phyloP scores from a whole-genome alignment of 257 asterid species.

The Ehretia macrophylla region DNA sequence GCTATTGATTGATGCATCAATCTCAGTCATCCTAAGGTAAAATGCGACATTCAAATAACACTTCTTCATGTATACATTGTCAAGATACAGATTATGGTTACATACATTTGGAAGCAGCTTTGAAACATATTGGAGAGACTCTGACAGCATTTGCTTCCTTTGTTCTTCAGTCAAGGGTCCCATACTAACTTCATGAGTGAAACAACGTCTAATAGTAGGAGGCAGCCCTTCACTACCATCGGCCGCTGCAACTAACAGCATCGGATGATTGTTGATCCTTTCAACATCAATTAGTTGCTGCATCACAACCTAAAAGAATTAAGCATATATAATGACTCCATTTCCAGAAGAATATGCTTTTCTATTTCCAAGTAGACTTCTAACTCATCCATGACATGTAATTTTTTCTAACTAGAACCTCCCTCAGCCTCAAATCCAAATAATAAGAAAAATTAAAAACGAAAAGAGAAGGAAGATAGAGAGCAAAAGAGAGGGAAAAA shows the following conservation, averaged over 20 bases:
- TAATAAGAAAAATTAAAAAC: not conserved
- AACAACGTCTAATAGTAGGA: slow-evolving; percentile 81
- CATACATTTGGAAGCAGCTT: slow-evolving; percentile 63
- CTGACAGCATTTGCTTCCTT: slow-evolving; percentile 64
- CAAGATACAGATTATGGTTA: not conserved
- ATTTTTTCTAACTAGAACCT: not conserved
- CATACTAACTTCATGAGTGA: slow-evolving; percentile 87
- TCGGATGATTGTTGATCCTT: slow-evolving; percentile 51
- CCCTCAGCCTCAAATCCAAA: not conserved
- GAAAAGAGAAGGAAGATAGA: not conserved
- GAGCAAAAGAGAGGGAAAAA: not conserved
- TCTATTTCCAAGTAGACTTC: too few relatives aligned
- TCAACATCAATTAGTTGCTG: slow-evolving; percentile 42
- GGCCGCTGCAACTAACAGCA: slow-evolving; percentile 81
- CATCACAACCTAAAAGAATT: slow-evolving; percentile 20
- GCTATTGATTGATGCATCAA: too few relatives aligned
- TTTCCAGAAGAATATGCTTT: not conserved
- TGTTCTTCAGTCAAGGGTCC: slow-evolving; percentile 79
- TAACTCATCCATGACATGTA: too few relatives aligned
- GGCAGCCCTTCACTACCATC: slow-evolving; percentile 87
- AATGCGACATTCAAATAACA: slow-evolving; percentile 1
- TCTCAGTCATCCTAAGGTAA: too few relatives aligned
- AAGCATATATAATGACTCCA: slow-evolving; percentile 8
- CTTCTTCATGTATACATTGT: not conserved
- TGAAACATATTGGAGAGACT: slow-evolving; percentile 53